These are phyloP conservation scores for Ambispora gerdemannii DNA, from an alignment of 192 early-diverging fungal genomes.

Conservation along the genomic window DNA sequence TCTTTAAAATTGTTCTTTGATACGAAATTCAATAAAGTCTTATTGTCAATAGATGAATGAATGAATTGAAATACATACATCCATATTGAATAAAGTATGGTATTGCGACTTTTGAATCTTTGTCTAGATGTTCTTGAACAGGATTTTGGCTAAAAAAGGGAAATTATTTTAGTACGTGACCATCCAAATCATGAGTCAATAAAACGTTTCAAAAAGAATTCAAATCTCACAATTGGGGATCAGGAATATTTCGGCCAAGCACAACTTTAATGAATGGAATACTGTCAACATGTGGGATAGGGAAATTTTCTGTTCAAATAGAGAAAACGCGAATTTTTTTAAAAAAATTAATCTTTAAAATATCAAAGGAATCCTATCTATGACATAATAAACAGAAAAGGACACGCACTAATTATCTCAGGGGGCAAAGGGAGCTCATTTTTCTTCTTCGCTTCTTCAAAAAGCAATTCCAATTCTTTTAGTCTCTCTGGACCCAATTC, in stretches of 20 bases:
- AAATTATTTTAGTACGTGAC: too few relatives aligned
- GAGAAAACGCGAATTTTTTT: background rate
- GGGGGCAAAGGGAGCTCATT: constrained; percentile 53
- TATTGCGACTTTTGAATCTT: constrained; percentile 39
- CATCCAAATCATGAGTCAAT: background rate
- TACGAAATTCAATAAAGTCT: background rate
- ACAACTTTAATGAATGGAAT: constrained; percentile 53
- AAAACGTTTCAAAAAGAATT: too few relatives aligned
- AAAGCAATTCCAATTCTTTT: constrained; percentile 42
- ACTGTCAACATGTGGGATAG: constrained; percentile 47
- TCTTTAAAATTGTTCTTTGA: constrained; percentile 10
- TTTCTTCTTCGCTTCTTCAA: constrained; percentile 47
- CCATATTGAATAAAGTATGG: constrained; percentile 57
- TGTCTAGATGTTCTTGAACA: constrained; percentile 50
- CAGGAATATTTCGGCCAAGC: constrained; percentile 43
- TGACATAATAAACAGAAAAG: too few relatives aligned
- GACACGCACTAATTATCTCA: constrained; percentile 44
- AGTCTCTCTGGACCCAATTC: constrained; percentile 48
- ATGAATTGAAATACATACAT: constrained; percentile 36
- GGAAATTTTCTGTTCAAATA: constrained; percentile 41
- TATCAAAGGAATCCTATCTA: background rate
- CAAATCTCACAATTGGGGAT: constrained; percentile 34
- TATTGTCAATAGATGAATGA: background rate
- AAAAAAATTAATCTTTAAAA: background rate
- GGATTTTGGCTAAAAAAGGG: constrained; percentile 38